These are phyloP conservation scores for Zygosaccharomyces pseudorouxii DNA, from an alignment of 805 yeast genomes.

Conservation along the genomic window DNA sequence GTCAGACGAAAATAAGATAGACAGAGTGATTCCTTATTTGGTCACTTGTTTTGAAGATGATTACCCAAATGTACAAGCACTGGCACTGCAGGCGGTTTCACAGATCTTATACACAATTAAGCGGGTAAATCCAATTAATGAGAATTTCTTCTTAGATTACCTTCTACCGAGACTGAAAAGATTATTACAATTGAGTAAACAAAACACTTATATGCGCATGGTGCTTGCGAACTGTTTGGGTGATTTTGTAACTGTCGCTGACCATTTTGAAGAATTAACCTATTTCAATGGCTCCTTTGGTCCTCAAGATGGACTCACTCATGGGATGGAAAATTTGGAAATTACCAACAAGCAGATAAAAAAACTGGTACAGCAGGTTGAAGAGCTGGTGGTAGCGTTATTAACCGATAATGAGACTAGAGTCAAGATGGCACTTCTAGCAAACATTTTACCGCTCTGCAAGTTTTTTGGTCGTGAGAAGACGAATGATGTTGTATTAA, in stretches of 20 bases:
- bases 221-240: slow-evolving; percentile 74
- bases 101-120: slow-evolving; percentile 63
- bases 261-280: slow-evolving; percentile 59
- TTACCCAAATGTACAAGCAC: slow-evolving; percentile 56
- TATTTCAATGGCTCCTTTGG: slow-evolving; percentile 32
- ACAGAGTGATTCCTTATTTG: slow-evolving; percentile 77
- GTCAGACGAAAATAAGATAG: slow-evolving; percentile 79
- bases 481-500: slow-evolving; percentile 81
- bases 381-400: slow-evolving; percentile 56
- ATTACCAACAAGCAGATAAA: slow-evolving; percentile 20
- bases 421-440: slow-evolving; percentile 66
- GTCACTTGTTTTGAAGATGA: slow-evolving; percentile 65
- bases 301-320: slow-evolving; percentile 9
- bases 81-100: slow-evolving; percentile 60
- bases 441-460: slow-evolving; percentile 72
- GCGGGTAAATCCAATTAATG: slow-evolving; percentile 68
- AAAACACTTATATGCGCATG: slow-evolving; percentile 49
- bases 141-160: slow-evolving; percentile 74
- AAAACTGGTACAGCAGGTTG: slow-evolving; percentile 43
- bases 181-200: slow-evolving; percentile 39
- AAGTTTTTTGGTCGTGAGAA: slow-evolving; percentile 79
- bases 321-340: slow-evolving; percentile 21
- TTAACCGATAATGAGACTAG: slow-evolving; percentile 63
- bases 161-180: slow-evolving; percentile 61
- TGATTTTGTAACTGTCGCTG: slow-evolving; percentile 58